A percentile compares a stretch with the other conserved stretches of the same genome.
Conservation (phyloP, 805 yeast genomes). For the Candida hispaniensis region DNA sequence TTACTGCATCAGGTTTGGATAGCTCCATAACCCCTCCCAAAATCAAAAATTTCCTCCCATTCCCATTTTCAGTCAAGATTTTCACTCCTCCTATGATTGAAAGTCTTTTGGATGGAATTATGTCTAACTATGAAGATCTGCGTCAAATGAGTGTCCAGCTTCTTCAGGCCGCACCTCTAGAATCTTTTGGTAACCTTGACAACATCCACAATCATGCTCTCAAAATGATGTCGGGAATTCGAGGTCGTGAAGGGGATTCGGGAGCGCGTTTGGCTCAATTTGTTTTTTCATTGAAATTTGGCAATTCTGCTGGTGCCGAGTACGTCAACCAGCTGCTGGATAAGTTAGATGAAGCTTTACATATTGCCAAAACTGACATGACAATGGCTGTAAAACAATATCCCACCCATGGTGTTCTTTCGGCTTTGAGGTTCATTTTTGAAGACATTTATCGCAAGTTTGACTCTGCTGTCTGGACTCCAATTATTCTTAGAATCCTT, state of each 20-base stretch:
- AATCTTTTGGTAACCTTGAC: conserved; percentile 23
- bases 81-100: conserved; percentile 35
- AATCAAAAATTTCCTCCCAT: conserved; percentile 36
- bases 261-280: conserved; percentile 61
- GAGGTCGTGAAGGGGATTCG: conserved; percentile 62
- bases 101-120: conserved; percentile 47
- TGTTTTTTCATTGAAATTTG: conserved; percentile 31
- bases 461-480: conserved; percentile 23
- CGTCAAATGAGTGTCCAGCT: conserved; percentile 42
- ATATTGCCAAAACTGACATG: conserved; percentile 30
- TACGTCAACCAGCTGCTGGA: conserved; percentile 30
- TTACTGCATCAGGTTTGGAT: conserved; percentile 51
- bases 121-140: conserved; percentile 70
- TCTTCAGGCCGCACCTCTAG: conserved; percentile 37
- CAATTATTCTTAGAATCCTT: conserved; percentile 17
- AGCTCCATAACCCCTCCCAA: conserved; percentile 30
- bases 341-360: conserved; percentile 30
- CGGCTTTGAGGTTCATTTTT: conserved; percentile 43
- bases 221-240: conserved; percentile 28
- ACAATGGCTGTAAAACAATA: conserved; percentile 37
- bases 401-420: conserved; percentile 62
- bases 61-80: conserved; percentile 40
- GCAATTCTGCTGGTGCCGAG: conserved; percentile 17
- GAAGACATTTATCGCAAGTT: conserved; percentile 23
- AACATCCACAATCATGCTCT: conserved; percentile 23